Conservation (phyloP, 257 asterid genomes). For the Primulina huaijiensis region DNA sequence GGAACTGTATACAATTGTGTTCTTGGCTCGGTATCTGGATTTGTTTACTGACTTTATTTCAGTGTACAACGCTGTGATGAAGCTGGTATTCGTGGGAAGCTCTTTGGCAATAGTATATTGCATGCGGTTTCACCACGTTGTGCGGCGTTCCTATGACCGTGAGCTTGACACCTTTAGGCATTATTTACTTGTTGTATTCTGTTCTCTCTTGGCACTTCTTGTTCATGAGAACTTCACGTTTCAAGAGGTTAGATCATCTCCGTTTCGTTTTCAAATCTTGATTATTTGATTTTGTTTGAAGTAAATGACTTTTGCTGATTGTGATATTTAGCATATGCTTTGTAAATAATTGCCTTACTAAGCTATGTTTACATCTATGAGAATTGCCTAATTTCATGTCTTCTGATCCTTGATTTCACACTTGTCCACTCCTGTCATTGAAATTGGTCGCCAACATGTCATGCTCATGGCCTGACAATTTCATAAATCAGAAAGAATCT, state of each 20-base stretch:
- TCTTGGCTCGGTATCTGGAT: conserved; percentile 86
- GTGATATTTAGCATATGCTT: neutral
- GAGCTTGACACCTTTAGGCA: neutral
- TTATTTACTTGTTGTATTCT: neutral
- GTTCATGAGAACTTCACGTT: conserved; percentile 70
- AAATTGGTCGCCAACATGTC: neutral
- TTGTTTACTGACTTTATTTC: conserved; percentile 80
- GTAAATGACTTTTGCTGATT: neutral
- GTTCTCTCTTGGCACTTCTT: conserved; percentile 60
- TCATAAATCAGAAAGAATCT: neutral
- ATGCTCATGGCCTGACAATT: neutral
- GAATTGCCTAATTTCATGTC: neutral
- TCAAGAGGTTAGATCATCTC: conserved; percentile 55
- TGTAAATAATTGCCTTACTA: neutral
- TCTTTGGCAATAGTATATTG: conserved; percentile 87
- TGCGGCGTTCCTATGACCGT: conserved; percentile 49
- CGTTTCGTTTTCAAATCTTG: neutral
- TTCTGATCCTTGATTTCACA: neutral
- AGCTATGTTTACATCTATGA: neutral
- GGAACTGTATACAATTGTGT: conserved; percentile 80
- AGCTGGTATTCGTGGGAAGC: conserved; percentile 81
- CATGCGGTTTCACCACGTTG: conserved; percentile 68
- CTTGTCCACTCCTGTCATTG: neutral
- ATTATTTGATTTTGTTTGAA: conserved; percentile 20
- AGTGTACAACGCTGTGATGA: conserved; percentile 78